phyloP scores from a whole-genome alignment of 2,329 filamentous ascomycete genomes.

The Talaromyces piceae region DNA sequence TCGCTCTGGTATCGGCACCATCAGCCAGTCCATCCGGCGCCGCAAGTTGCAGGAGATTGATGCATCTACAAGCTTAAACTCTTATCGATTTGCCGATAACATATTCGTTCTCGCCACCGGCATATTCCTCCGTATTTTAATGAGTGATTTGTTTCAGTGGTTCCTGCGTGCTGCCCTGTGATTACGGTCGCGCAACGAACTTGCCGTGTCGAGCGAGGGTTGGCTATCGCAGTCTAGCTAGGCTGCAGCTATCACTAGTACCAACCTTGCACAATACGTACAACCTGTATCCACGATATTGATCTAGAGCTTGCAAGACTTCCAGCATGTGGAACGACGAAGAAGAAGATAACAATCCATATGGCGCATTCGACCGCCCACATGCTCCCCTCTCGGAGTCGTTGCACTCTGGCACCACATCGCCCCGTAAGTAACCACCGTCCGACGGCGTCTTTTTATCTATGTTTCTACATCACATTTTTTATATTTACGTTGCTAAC shows the following conservation, averaged over 20 bases:
- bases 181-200: no score
- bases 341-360: slow-evolving; percentile 77
- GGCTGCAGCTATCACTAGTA: slow-evolving; percentile 1
- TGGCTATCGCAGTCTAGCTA: background rate
- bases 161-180: background rate
- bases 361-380: slow-evolving; percentile 85
- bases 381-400: slow-evolving; percentile 68
- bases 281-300: background rate
- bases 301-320: background rate
- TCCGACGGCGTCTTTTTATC: slow-evolving; percentile 4
- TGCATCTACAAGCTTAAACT: no score
- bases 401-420: slow-evolving; percentile 48
- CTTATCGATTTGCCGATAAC: no score
- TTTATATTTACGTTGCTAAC: no score
- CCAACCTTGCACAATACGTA: background rate
- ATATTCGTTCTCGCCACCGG: background rate
- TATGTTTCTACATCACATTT: no score
- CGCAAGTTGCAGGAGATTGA: no score
- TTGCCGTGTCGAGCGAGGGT: no score
- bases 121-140: background rate
- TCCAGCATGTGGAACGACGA: slow-evolving; percentile 94
- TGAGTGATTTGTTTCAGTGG: background rate
- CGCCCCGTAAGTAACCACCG: slow-evolving; percentile 43
- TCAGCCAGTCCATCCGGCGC: no score
- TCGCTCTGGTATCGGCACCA: no score